These are phyloP conservation scores for Diophrys sp. DNA, from an alignment of 73 alveolate genomes.

Conservation along the genomic window DNA sequence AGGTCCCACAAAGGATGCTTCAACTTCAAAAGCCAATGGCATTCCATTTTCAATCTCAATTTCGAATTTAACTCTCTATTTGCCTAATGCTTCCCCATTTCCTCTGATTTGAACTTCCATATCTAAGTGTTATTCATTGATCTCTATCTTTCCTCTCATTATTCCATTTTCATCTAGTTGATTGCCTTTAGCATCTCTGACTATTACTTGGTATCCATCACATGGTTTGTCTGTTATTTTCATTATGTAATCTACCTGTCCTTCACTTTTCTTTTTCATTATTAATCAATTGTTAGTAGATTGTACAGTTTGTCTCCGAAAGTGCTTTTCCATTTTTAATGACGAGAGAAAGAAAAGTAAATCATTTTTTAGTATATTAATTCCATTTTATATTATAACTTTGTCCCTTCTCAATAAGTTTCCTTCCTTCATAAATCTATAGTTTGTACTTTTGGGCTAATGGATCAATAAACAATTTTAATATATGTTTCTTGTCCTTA, in stretches of 20 bases:
- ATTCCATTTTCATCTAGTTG: conserved; percentile 1
- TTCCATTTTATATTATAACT: too few species aligned
- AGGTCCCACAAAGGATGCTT: conserved; percentile 62
- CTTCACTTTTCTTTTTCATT: neutral
- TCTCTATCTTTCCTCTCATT: neutral
- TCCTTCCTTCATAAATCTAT: too few species aligned
- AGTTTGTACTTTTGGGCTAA: too few species aligned
- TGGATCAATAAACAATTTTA: too few species aligned
- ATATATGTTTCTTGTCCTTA: too few species aligned
- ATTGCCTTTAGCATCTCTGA: neutral
- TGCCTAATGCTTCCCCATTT: conserved; percentile 32
- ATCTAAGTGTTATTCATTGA: neutral
- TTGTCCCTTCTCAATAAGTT: too few species aligned
- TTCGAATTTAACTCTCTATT: conserved; percentile 28
- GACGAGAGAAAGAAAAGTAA: too few species aligned
- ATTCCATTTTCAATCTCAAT: conserved; percentile 67
- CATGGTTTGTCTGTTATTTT: neutral
- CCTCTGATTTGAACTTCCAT: neutral
- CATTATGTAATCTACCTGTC: neutral
- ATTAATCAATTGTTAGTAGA: too few species aligned
- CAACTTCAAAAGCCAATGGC: conserved; percentile 46
- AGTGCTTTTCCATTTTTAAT: too few species aligned
- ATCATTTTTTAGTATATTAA: too few species aligned
- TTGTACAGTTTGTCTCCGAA: too few species aligned
- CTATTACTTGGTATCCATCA: neutral